These are phyloP conservation scores for Fusarium buxicola DNA, from an alignment of 2,329 filamentous ascomycete species.

Conservation along the genomic window DNA sequence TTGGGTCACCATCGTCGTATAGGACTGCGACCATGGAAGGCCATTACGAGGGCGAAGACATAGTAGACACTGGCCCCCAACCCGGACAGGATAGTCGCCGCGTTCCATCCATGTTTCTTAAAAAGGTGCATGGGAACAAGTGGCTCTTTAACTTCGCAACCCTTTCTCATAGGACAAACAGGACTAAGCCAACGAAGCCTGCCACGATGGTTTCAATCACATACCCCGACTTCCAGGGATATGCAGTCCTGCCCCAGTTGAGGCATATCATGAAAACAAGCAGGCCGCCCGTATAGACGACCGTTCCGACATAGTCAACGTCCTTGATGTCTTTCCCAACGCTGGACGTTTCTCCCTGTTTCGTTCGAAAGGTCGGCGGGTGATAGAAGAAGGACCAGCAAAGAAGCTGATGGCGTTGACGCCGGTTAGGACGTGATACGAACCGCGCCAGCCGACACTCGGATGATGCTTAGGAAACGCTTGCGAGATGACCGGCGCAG, in stretches of 20 bases:
- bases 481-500: conserved; percentile 45
- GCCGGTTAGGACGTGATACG: conserved; percentile 47
- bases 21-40: conserved; percentile 50
- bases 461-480: conserved; percentile 45
- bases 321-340: conserved; percentile 43
- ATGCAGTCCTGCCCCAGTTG: conserved; percentile 48
- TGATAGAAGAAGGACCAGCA: conserved; percentile 51
- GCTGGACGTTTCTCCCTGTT: conserved; percentile 43
- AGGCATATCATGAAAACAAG: conserved; percentile 49
- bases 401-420: conserved; percentile 45
- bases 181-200: conserved; percentile 39
- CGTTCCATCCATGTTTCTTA: conserved; percentile 48
- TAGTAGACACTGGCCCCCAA: conserved; percentile 54
- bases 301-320: conserved; percentile 50
- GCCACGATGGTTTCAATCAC: conserved; percentile 48
- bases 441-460: conserved; percentile 45
- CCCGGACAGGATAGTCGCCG: conserved; percentile 48
- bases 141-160: conserved; percentile 49
- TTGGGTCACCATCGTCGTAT: conserved; percentile 43
- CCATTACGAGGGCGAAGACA: conserved; percentile 53
- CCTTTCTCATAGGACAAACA: conserved; percentile 46
- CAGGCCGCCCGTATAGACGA: conserved; percentile 47
- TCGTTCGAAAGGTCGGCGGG: conserved; percentile 49
- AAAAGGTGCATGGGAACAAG: conserved; percentile 53
- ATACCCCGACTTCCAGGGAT: conserved; percentile 49